Base-by-base conservation (phyloP, 2,329 filamentous ascomycete genomes). In the Tolypocladium tropicale region DNA sequence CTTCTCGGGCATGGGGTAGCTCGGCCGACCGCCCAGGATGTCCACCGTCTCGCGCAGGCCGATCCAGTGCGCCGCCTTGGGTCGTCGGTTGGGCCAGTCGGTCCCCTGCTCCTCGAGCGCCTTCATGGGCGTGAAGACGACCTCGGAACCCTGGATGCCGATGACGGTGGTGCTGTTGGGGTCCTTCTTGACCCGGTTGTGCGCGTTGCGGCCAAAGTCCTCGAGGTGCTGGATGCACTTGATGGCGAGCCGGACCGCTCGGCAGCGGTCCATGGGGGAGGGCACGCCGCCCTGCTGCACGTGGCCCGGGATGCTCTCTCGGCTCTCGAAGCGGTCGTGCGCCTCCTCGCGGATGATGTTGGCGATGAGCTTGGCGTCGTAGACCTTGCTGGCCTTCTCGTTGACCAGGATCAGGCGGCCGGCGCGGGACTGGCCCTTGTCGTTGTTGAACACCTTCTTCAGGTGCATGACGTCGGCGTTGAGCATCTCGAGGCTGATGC, bases 321-420 rank as follows among this genome's bases (percentile, higher is more conserved):
- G 86, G 50, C 89, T 89, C 72, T 99, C 94, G 68, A 99, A 99
- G 18, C 91, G 85, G 61, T 91, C 91, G 64, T 89, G 86, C 10
- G 91, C 89, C 72, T 97, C 94, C 63, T 95, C 91, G 57, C 89
- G 89, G 74, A 99, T 96, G 74, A 97, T 96, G 68, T 93, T 88
- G 36, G 93, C 92, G 65, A 99, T 93, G 57, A 96, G 83, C 71
- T 95, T 91, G 21, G 94, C 95, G 53, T 82, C 89, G 78, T 96
- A 97, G 18, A 92, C 92, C 65, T 81, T 85, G 65, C 89, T 95
- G 7, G 94, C 89, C 73, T 91, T 92, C 73, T 99, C 94, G 72
- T 97, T 97, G 70, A 95, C 85, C n/a, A 99, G 83, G 61, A 99
- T 95, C 59, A 97, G 82, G 63, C 96, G 93, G 37, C 94, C 94